phyloP scores from a whole-genome alignment of 495 filamentous ascomycete species.

The Xylaria acuta region DNA sequence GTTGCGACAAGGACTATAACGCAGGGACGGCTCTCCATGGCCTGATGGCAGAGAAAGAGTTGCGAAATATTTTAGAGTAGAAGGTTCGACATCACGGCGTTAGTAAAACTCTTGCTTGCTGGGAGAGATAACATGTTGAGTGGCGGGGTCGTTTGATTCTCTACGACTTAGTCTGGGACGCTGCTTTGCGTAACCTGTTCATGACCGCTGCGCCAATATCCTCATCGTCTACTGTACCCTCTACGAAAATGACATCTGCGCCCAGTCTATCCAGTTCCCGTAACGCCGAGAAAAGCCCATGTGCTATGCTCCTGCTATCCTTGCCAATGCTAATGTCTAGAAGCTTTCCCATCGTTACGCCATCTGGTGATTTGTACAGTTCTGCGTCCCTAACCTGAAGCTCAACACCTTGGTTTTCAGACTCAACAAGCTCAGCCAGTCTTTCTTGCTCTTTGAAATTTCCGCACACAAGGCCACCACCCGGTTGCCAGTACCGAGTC shows the following conservation, averaged over 20 bases:
- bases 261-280: conserved; percentile 79
- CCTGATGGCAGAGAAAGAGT: conserved; percentile 26
- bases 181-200: conserved; percentile 93
- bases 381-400: conserved; percentile 45
- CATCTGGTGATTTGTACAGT: conserved; percentile 32
- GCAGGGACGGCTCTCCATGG: conserved; percentile 17
- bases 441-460: conserved; percentile 31
- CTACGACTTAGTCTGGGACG: conserved; percentile 60
- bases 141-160: conserved; percentile 24
- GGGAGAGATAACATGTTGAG: conserved; percentile 31
- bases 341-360: conserved; percentile 44
- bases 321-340: conserved; percentile 70
- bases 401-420: conserved; percentile 31
- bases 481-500: conserved; percentile 49
- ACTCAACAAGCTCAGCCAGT: conserved; percentile 13
- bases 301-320: conserved; percentile 74
- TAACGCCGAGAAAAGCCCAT: conserved; percentile 84
- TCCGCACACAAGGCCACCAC: conserved; percentile 38
- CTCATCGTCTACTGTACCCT: conserved; percentile 82
- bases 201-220: conserved; percentile 93
- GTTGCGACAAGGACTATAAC: conserved; percentile 77
- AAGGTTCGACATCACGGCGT: conserved; percentile 34
- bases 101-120: conserved; percentile 39
- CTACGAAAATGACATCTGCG: conserved; percentile 88
- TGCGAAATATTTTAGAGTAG: conserved; percentile 10